Evolutionary conservation across 129 eudicot species (phyloP), one percentile per base, ranked within the genome.

Genomic region (Tanacetum coccineum): DNA sequence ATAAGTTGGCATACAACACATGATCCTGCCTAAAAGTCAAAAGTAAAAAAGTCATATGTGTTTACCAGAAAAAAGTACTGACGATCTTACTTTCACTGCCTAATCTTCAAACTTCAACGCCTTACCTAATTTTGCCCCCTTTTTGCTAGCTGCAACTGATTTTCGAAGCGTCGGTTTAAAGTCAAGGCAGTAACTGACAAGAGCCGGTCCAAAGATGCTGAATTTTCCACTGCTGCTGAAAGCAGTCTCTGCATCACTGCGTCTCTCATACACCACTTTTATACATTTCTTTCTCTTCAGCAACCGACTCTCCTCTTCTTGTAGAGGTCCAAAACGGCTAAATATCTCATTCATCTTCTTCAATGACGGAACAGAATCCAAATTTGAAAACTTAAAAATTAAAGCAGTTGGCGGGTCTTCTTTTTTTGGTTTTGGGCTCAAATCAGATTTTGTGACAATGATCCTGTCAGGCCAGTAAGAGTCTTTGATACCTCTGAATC

Each of bases 141-240:
- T 84, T 67, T 30, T 13, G 54, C 69, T 72, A 3, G 44, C 50
- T 25, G 64, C 40, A 70, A 72, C 54, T 57, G 68, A 51, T 72
- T 81, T 86, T 54, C 80, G 74, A 6, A 80, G 85, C 61, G 72
- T 67, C 13, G 89, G 85, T 36, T 75, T 55, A 73, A 71, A 83
- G 47, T 87, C 59, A 32, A 90, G 95, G 30, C 81, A 62, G 70
- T 87, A 87, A 60, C 84, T 81, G 58, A 85, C 42, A n/a, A 91
- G 93, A 10, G 90, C 80, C 3, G 83, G 86, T 20, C 97, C 97
- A 78, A 91, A 91, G 36, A 71, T 81, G 32, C 84, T 80, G 44
- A 62, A 91, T 70, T 91, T 87, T 36, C 97, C 97, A 62, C 86
- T n/a, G 62, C 93, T 87, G 82, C 95, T 91, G 55, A 87, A 91